phyloP scores from a whole-genome alignment of 352 stramenopile species.

The Phytophthora kernoviae region DNA sequence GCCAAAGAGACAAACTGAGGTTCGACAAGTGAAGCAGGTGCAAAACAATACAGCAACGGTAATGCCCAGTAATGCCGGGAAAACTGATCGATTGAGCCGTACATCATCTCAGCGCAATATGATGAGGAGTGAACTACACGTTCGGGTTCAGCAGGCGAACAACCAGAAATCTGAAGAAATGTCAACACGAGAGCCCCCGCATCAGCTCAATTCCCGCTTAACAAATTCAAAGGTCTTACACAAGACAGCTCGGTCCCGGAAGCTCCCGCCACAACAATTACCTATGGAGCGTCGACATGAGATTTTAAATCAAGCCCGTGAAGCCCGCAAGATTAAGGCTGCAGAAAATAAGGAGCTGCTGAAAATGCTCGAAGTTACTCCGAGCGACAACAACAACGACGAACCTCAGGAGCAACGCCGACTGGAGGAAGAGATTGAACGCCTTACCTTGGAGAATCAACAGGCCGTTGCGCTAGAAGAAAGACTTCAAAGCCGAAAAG shows the following conservation, averaged over 20 bases:
- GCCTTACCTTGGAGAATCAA: constrained; percentile 41
- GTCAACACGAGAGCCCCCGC: constrained; percentile 4
- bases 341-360: constrained; percentile 21
- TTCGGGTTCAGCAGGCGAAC: background rate
- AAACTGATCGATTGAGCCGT: background rate
- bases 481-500: constrained; percentile 28
- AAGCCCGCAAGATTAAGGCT: constrained; percentile 20
- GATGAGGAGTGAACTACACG: constrained; percentile 5
- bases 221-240: background rate
- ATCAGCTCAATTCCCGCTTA: background rate
- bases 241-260: constrained; percentile 1
- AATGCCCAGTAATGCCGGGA: background rate
- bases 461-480: constrained; percentile 30
- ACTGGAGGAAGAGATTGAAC: constrained; percentile 42
- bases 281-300: constrained; percentile 49
- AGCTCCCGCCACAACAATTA: constrained; percentile 13
- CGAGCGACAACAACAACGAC: constrained; percentile 30
- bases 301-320: constrained; percentile 26
- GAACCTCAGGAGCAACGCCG: constrained; percentile 27
- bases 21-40: background rate
- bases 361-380: constrained; percentile 6
- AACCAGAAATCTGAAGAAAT: constrained; percentile 15
- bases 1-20: constrained; percentile 3
- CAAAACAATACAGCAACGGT: background rate
- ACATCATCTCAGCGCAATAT: constrained; percentile 1